phyloP scores from a whole-genome alignment of 2,329 filamentous ascomycete genomes.

The Rutstroemia sp. region DNA sequence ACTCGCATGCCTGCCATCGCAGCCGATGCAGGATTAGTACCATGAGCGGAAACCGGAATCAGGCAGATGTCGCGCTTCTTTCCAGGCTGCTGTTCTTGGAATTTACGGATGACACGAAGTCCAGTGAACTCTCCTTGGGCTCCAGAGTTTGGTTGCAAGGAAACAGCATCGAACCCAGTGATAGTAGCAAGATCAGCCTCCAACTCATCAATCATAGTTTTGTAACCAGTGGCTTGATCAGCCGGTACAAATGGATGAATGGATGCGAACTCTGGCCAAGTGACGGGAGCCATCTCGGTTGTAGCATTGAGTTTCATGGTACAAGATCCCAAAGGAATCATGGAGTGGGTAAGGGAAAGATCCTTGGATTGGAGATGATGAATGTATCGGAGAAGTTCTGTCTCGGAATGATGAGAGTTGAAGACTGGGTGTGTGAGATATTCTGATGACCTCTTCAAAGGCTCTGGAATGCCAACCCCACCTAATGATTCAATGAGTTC shows the following conservation, averaged over 20 bases:
- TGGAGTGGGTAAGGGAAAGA: conserved; percentile 87
- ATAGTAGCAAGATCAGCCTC: conserved; percentile 70
- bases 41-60: conserved; percentile 91
- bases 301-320: conserved; percentile 98
- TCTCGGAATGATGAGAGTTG: conserved; percentile 92
- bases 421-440: conserved; percentile 90
- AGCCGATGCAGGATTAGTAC: conserved; percentile 90
- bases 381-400: conserved; percentile 89
- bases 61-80: conserved; percentile 83
- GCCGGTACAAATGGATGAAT: conserved; percentile 74
- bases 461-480: conserved; percentile 41
- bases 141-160: conserved; percentile 89
- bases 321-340: conserved; percentile 95
- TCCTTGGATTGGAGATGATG: conserved; percentile 91
- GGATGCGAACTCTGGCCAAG: conserved; percentile 66
- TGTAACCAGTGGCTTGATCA: conserved; percentile 60
- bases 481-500: conserved; percentile 37
- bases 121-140: conserved; percentile 94
- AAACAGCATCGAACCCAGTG: conserved; percentile 84
- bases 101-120: conserved; percentile 80
- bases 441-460: conserved; percentile 61
- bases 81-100: conserved; percentile 59
- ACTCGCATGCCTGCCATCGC: conserved; percentile 96
- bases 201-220: conserved; percentile 62
- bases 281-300: conserved; percentile 84